Percentiles rank a stretch among this genome's conserved stretches.
Conservation (phyloP, 306 rosid genomes). For the Sindora glabra region DNA sequence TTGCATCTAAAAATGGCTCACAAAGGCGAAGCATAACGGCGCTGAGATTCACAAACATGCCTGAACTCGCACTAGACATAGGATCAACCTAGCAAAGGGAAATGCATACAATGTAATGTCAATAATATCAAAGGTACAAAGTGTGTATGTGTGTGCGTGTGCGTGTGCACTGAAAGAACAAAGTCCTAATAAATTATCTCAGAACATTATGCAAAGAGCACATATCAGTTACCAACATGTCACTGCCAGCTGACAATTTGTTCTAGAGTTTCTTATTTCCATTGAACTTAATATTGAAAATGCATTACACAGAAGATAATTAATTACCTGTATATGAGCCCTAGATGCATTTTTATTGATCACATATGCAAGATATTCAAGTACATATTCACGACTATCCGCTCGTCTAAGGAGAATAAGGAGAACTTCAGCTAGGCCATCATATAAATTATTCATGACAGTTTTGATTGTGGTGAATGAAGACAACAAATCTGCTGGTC, state of each 20-base stretch:
- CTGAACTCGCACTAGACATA: slow-evolving; percentile 92
- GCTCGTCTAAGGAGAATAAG: slow-evolving; percentile 70
- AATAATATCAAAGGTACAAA: too few species aligned
- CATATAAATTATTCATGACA: slow-evolving; percentile 70
- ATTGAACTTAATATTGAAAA: too few species aligned
- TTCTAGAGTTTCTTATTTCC: too few species aligned
- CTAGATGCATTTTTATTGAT: slow-evolving; percentile 91
- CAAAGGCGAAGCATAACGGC: slow-evolving; percentile 93
- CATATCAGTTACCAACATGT: too few species aligned
- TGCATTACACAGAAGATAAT: slow-evolving; percentile 1
- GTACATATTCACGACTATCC: slow-evolving; percentile 75
- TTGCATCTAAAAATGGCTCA: slow-evolving; percentile 92
- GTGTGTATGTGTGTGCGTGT: too few species aligned
- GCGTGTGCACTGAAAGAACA: too few species aligned
- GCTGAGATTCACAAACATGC: slow-evolving; percentile 97
- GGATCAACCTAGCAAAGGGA: slow-evolving; percentile 64
- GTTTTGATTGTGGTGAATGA: slow-evolving; percentile 81
- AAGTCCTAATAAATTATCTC: background rate
- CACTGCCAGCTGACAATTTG: too few species aligned
- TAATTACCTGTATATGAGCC: slow-evolving; percentile 97
- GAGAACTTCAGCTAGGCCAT: slow-evolving; percentile 75
- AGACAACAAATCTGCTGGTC: slow-evolving; percentile 73
- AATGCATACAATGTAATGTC: background rate
- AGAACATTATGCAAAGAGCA: too few species aligned
- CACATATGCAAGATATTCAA: slow-evolving; percentile 88